These are phyloP conservation scores for Aphanomyces cochlioides DNA, from an alignment of 352 stramenopile genomes.

Conservation along the genomic window DNA sequence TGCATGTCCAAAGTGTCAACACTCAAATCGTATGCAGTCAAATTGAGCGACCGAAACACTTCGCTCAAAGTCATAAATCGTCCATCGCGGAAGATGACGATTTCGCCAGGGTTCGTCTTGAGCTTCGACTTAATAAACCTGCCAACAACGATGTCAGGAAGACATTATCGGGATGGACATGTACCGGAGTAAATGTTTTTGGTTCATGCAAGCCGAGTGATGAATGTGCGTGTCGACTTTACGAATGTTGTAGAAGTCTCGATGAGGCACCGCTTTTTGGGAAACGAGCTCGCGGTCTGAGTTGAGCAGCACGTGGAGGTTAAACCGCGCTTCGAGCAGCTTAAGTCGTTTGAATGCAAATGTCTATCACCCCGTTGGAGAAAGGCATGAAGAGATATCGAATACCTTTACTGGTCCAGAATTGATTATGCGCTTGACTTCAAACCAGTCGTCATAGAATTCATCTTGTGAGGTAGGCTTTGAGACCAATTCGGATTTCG, in stretches of 20 bases:
- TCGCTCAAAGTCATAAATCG: slow-evolving; percentile 95
- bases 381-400: not conserved
- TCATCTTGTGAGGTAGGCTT: slow-evolving; percentile 47
- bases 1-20: slow-evolving; percentile 99
- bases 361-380: slow-evolving; percentile 26
- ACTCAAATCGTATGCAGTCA: slow-evolving; percentile 97
- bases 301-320: slow-evolving; percentile 96
- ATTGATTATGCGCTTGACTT: slow-evolving; percentile 84
- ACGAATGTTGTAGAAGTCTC: slow-evolving; percentile 98
- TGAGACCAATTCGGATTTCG: slow-evolving; percentile 37
- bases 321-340: slow-evolving; percentile 91
- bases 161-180: not conserved
- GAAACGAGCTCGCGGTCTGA: slow-evolving; percentile 91
- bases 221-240: slow-evolving; percentile 99
- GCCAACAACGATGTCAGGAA: slow-evolving; percentile 61
- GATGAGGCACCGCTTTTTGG: slow-evolving; percentile 95
- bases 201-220: slow-evolving; percentile 95
- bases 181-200: slow-evolving; percentile 90
- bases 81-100: slow-evolving; percentile 95
- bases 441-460: slow-evolving; percentile 73
- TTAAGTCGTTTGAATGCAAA: slow-evolving; percentile 84
- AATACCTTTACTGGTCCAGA: slow-evolving; percentile 78
- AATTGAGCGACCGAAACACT: slow-evolving; percentile 88
- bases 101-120: slow-evolving; percentile 81
- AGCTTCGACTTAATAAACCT: slow-evolving; percentile 85